phyloP scores from a whole-genome alignment of 108 stramenopile genomes.

The Fragilaria radians region DNA sequence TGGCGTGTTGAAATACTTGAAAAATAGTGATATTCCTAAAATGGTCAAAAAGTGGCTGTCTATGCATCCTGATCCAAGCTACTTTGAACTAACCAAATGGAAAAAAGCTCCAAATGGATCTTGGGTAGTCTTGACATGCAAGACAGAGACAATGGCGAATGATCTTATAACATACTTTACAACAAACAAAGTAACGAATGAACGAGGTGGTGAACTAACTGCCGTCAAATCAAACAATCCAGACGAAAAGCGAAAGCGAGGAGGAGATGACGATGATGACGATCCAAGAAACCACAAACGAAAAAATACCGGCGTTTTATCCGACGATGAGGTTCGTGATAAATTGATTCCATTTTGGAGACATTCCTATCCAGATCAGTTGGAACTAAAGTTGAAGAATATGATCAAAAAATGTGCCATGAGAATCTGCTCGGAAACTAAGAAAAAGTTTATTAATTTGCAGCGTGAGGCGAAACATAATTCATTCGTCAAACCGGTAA shows the following conservation, averaged over 20 bases:
- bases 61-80: conserved; percentile 4
- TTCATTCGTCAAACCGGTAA: conserved; percentile 13
- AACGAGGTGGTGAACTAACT: conserved; percentile 18
- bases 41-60: conserved; percentile 38
- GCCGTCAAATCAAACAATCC: conserved; percentile 31
- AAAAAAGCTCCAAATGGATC: conserved; percentile 50
- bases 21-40: conserved; percentile 34
- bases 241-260: conserved; percentile 12
- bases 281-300: conserved; percentile 1
- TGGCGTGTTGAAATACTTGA: conserved; percentile 54
- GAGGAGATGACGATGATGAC: conserved; percentile 8
- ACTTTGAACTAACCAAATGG: conserved; percentile 26
- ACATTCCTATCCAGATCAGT: conserved; percentile 40
- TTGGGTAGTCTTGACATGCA: conserved; percentile 45
- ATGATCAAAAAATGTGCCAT: conserved; percentile 61
- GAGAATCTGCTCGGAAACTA: conserved; percentile 59
- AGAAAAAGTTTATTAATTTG: conserved; percentile 43
- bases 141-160: conserved; percentile 42
- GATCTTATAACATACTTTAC: conserved; percentile 44
- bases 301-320: conserved; percentile 1
- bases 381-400: conserved; percentile 39
- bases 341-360: conserved; percentile 55
- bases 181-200: conserved; percentile 28
- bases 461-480: conserved; percentile 47
- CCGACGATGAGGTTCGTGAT: conserved; percentile 55